Conservation (phyloP, 2,329 filamentous ascomycete genomes). For the Penicillium sp. region DNA sequence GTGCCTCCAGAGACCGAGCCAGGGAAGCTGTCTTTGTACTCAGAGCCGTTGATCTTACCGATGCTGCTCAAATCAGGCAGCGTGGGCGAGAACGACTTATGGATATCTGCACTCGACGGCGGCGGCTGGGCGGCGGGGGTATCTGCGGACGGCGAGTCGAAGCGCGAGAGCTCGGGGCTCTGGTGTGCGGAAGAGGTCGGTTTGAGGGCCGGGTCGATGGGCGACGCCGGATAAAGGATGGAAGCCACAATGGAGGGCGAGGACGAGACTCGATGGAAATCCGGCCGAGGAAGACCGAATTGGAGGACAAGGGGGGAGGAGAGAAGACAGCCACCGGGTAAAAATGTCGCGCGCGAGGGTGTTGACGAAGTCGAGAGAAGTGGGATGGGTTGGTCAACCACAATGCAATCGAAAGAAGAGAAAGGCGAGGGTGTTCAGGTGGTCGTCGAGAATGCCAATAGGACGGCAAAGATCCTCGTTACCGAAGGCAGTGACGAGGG, state of each 20-base stretch:
- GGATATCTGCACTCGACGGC: conserved; percentile 42
- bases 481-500: neutral
- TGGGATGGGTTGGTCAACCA: neutral
- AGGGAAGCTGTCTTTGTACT: conserved; percentile 27
- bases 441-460: neutral
- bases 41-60: conserved; percentile 30
- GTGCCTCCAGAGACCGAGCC: conserved; percentile 35
- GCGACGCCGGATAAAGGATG: conserved; percentile 58
- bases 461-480: neutral
- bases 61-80: conserved; percentile 31
- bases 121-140: conserved; percentile 49
- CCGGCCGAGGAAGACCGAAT: conserved; percentile 36
- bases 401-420: neutral
- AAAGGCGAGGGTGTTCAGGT: neutral
- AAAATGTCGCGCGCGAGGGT: conserved; percentile 3
- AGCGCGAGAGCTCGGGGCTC: conserved; percentile 34
- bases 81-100: conserved; percentile 48
- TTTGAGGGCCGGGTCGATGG: conserved; percentile 51
- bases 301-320: conserved; percentile 12
- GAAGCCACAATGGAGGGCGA: conserved; percentile 61
- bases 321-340: neutral
- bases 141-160: conserved; percentile 48
- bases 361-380: neutral
- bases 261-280: conserved; percentile 36
- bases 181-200: conserved; percentile 46